Conservation (phyloP, 148 eudicot species). For the Camellia sinensis region DNA sequence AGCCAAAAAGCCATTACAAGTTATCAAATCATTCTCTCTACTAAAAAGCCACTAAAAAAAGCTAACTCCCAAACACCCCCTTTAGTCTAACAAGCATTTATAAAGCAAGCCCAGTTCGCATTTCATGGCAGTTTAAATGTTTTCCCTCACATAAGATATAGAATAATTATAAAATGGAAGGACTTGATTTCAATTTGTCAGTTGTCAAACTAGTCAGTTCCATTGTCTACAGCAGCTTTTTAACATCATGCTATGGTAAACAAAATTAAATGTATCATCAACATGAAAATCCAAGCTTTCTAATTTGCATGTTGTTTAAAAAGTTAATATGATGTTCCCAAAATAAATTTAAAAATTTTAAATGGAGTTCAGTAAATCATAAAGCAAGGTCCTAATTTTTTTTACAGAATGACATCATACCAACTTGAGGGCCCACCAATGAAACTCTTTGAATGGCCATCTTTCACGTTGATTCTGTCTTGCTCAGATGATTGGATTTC, state of each 20-base stretch:
- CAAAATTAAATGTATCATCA: neutral
- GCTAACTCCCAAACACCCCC: no score
- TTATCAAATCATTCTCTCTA: no score
- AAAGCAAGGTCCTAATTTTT: neutral
- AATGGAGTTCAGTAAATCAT: neutral
- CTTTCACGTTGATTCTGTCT: constrained; percentile 28
- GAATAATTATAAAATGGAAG: neutral
- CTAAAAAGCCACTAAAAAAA: no score
- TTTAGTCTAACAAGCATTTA: no score
- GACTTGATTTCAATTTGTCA: neutral
- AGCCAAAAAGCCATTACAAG: no score
- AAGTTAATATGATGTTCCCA: neutral
- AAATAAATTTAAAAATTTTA: constrained; percentile 1
- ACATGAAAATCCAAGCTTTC: neutral
- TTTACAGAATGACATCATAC: constrained; percentile 31
- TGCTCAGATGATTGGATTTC: constrained; percentile 30
- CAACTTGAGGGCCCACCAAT: constrained; percentile 52
- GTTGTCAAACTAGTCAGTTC: neutral
- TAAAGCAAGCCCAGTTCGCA: neutral
- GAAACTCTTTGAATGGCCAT: constrained; percentile 28
- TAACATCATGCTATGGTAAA: neutral
- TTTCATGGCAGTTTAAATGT: neutral
- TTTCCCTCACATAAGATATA: neutral
- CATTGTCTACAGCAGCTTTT: neutral
- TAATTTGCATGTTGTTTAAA: neutral